A percentile compares a stretch with the other conserved stretches of the same genome.
Conservation (phyloP, 768 basidiomycete genomes). For the Phanerochaete sordida region DNA sequence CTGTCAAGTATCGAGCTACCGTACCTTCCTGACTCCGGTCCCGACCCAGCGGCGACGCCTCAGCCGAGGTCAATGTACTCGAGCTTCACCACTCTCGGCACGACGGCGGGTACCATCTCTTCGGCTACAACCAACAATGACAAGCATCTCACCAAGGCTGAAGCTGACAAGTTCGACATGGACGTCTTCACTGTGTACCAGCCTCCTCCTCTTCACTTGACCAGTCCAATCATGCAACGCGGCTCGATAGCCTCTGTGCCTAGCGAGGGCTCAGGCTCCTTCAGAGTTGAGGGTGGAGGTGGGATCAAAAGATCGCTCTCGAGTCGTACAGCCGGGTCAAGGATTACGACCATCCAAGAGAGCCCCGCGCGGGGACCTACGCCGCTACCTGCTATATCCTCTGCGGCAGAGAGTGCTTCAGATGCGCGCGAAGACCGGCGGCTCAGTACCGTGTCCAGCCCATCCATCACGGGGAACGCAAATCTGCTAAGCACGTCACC, state of each 20-base stretch:
- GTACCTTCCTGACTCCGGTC: constrained; percentile 49
- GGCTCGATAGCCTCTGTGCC: constrained; percentile 37
- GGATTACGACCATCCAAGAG: constrained; percentile 69
- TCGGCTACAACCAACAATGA: not conserved
- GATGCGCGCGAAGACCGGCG: not conserved
- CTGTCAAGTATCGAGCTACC: constrained; percentile 88
- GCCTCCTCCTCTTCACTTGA: constrained; percentile 21
- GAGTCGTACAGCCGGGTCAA: constrained; percentile 43
- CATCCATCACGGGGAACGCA: not conserved
- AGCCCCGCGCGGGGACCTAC: constrained; percentile 41
- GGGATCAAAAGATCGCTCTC: constrained; percentile 23
- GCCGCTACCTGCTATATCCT: not conserved
- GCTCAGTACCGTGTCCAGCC: not conserved
- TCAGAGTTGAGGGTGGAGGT: constrained; percentile 16
- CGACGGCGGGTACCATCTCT: not conserved
- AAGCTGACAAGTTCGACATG: constrained; percentile 72
- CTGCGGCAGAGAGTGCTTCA: not conserved
- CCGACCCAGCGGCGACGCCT: constrained; percentile 22
- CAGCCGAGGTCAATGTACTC: not conserved
- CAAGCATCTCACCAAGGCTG: constrained; percentile 31
- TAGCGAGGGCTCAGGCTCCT: not conserved
- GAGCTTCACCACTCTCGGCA: constrained; percentile 18
- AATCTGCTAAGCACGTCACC: constrained; percentile 52
- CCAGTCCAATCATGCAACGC: constrained; percentile 25
- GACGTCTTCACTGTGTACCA: constrained; percentile 58